A percentile compares a stretch with the other conserved stretches of the same genome.
Conservation (phyloP, 2,329 filamentous ascomycete genomes). For the Plenodomus lindquistii region DNA sequence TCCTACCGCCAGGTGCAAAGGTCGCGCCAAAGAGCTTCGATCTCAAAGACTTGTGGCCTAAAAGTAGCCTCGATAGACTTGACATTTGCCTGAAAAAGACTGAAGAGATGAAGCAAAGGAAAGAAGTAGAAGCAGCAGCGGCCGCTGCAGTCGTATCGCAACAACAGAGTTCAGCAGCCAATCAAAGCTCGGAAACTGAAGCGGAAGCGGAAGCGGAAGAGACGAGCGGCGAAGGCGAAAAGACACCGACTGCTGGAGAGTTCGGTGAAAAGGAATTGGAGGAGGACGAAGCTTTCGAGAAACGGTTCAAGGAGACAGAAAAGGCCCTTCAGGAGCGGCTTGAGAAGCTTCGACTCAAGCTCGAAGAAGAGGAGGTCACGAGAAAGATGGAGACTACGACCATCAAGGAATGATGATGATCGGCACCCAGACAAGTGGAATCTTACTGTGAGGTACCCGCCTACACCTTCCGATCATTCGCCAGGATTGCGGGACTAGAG, state of each 20-base stretch:
- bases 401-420: neutral
- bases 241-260: conserved; percentile 34
- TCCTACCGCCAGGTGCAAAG: conserved; percentile 27
- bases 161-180: neutral
- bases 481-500: neutral
- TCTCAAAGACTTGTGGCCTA: conserved; percentile 26
- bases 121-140: neutral
- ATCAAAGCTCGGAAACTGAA: conserved; percentile 1
- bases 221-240: conserved; percentile 24
- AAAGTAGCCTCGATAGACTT: conserved; percentile 31
- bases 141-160: neutral
- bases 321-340: conserved; percentile 31
- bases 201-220: conserved; percentile 3
- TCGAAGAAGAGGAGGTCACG: conserved; percentile 16
- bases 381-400: neutral
- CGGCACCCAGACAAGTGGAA: neutral
- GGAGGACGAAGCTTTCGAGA: conserved; percentile 38
- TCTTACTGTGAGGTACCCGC: neutral
- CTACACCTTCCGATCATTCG: neutral
- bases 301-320: conserved; percentile 30
- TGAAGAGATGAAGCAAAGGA: conserved; percentile 6
- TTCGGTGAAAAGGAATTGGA: conserved; percentile 17
- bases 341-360: conserved; percentile 33
- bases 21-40: conserved; percentile 14
- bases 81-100: conserved; percentile 15